Conservation (phyloP, 1,139 yeast species). For the Insectozyma bohioensis region DNA sequence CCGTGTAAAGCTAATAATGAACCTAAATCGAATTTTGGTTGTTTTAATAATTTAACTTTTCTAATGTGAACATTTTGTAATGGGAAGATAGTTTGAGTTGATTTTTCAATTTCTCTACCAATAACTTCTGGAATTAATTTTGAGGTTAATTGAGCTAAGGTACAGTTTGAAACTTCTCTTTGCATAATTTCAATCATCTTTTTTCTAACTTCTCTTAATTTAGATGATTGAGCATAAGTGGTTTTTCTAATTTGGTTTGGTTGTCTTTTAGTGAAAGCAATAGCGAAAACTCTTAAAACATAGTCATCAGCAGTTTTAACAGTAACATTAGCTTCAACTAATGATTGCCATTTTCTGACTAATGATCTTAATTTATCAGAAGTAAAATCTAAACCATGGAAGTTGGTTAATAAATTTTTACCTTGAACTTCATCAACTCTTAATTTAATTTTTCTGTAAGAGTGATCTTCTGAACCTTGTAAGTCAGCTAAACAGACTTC, state of each 20-base stretch:
- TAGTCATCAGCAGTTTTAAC: conserved; percentile 53
- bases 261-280: conserved; percentile 56
- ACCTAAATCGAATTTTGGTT: conserved; percentile 54
- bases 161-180: conserved; percentile 51
- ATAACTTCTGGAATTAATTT: conserved; percentile 54
- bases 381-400: conserved; percentile 53
- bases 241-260: conserved; percentile 52
- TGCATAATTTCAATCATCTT: conserved; percentile 53
- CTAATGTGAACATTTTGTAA: conserved; percentile 54
- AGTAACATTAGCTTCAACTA: conserved; percentile 53
- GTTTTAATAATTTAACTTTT: conserved; percentile 53
- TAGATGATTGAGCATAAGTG: conserved; percentile 51
- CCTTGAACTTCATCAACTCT: conserved; percentile 57
- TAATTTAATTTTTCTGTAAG: conserved; percentile 52
- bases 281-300: conserved; percentile 50
- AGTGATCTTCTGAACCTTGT: conserved; percentile 54
- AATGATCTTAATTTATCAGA: conserved; percentile 52
- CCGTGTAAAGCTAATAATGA: conserved; percentile 53
- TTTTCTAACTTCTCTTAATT: conserved; percentile 52
- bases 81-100: conserved; percentile 52
- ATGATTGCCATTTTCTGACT: conserved; percentile 55
- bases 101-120: conserved; percentile 54
- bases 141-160: conserved; percentile 51
- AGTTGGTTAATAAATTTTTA: conserved; percentile 54
- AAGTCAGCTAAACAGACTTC: conserved; percentile 52